Base-by-base conservation (phyloP, 202 grass and related monocot species). In the Schoenoplectus tabernaemontani region DNA sequence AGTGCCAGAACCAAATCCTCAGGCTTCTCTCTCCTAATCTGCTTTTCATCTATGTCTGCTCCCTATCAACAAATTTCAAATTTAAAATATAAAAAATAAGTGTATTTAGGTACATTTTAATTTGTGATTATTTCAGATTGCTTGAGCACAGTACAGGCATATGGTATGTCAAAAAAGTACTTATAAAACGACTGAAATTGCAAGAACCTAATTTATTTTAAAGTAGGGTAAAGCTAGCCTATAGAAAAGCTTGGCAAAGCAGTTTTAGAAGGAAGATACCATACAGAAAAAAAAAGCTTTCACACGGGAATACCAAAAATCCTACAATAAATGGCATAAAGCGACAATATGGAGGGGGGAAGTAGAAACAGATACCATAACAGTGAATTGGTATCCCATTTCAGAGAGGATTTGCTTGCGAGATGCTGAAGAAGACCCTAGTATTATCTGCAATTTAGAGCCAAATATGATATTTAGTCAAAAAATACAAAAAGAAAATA, bases 371-470 rank as follows among this genome's bases (percentile, higher is more conserved):
- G 33, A 38, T 70, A 84, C 91, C 84, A 98, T 79, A 59, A 98
- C 62, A n/a, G 88, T 86, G 84, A 95, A 98, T 10, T 91, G 36
- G 85, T 95, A 95, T 75, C 91, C 95, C 95, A 98, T 98, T 84
- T 98, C 91, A 32, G 91, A 82, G 12, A 98, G 86, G 86, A 98
- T 92, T 83, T 83, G 88, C 72, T 92, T 90, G n/a, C 89, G 95
- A 77, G 95, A 98, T 73, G 84, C 79, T 46, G 91, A 98, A 20
- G 88, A 92, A 59, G 95, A 98, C 50, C 95, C 95, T 30, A 98
- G 60, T 75, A 98, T 92, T 78, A 98, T 81, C 91, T 98, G 85
- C 78, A 70, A 53, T 65, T 61, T 63, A 69, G n/a, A 10, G 34
- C 11, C 0, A 44, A 79, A 44, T 32, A 26, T 22, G 17, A 41